Conservation (phyloP, 2,329 filamentous ascomycete species). For the Talaromyces sp. region DNA sequence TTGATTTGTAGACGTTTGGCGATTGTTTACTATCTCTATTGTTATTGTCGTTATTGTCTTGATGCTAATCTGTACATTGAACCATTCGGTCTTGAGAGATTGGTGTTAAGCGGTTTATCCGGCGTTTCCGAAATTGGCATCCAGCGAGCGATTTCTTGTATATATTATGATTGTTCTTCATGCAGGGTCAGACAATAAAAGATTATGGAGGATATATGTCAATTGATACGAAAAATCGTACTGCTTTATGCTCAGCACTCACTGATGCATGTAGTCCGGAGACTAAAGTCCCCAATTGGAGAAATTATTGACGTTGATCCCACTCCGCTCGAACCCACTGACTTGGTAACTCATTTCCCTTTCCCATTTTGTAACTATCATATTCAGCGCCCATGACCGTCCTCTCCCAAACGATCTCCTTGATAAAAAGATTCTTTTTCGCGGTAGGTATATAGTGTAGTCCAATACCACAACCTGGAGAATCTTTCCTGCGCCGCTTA, state of each 20-base stretch:
- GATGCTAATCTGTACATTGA: not conserved
- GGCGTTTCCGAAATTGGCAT: not conserved
- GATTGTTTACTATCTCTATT: not conserved
- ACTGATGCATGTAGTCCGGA: too few relatives aligned
- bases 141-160: not conserved
- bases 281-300: too few relatives aligned
- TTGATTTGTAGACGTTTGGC: slow-evolving; percentile 3
- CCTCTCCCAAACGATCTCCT: not conserved
- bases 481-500: not conserved
- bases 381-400: not conserved
- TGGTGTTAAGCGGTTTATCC: not conserved
- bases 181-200: not conserved
- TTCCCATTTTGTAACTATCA: not conserved
- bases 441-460: not conserved
- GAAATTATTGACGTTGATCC: not conserved
- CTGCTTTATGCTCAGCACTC: too few relatives aligned
- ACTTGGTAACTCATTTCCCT: not conserved
- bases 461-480: not conserved
- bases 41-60: not conserved
- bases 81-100: not conserved
- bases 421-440: not conserved
- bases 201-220: not conserved
- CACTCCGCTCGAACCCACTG: not conserved
- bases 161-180: not conserved
- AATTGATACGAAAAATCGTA: too few relatives aligned